These are phyloP conservation scores for Bremia lactucae DNA, from an alignment of 352 stramenopile species.

Conservation along the genomic window DNA sequence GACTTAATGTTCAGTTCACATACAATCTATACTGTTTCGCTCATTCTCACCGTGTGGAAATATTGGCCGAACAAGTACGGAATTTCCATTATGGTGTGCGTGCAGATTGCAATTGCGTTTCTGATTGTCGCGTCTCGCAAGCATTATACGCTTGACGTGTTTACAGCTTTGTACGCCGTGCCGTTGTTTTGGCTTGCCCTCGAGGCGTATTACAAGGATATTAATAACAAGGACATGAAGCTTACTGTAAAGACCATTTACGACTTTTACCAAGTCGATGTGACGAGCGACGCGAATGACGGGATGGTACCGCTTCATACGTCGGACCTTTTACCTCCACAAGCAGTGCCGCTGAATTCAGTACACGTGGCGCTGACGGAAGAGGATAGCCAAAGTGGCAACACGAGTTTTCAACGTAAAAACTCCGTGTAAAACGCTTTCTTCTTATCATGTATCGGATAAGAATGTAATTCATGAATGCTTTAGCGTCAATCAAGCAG, in stretches of 20 bases:
- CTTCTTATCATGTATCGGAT: no score
- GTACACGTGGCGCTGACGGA: slow-evolving; percentile 26
- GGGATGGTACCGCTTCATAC: slow-evolving; percentile 15
- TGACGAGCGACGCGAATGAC: slow-evolving; percentile 20
- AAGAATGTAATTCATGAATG: no score
- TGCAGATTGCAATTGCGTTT: slow-evolving; percentile 80
- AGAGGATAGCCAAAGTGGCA: slow-evolving; percentile 24
- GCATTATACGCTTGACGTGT: slow-evolving; percentile 87
- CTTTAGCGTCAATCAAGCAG: no score
- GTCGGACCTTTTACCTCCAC: slow-evolving; percentile 2
- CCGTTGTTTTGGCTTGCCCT: slow-evolving; percentile 76
- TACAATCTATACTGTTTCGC: slow-evolving; percentile 86
- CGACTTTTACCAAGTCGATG: slow-evolving; percentile 48
- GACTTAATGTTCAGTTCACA: slow-evolving; percentile 90
- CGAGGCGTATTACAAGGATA: slow-evolving; percentile 72
- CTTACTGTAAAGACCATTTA: slow-evolving; percentile 57
- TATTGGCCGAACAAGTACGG: slow-evolving; percentile 80
- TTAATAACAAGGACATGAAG: slow-evolving; percentile 68
- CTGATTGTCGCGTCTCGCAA: slow-evolving; percentile 84
- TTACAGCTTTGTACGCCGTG: slow-evolving; percentile 83
- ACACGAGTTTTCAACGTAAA: slow-evolving; percentile 39
- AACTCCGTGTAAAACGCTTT: slow-evolving; percentile 42
- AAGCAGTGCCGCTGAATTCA: slow-evolving; percentile 10
- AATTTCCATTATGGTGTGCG: slow-evolving; percentile 54
- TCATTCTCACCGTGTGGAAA: slow-evolving; percentile 79